Evolutionary conservation across 805 yeast species (phyloP).

Genomic region (Myxozyma sirexii): DNA sequence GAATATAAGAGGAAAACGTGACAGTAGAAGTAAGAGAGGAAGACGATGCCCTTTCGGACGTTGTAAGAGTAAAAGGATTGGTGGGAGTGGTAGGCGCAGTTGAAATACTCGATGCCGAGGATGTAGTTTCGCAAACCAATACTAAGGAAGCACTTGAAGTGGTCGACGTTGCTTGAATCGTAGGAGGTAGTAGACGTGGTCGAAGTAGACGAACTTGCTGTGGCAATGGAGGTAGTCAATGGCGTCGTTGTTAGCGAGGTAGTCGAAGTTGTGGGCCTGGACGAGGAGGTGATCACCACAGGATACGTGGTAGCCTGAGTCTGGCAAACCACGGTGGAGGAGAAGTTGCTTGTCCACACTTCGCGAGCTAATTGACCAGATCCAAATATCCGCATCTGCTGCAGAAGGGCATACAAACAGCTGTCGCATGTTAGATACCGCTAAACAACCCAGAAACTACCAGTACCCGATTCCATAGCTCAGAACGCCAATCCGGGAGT

Average conservation of each 20-base stretch:
- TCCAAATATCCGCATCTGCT: constrained; percentile 5
- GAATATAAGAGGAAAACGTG: not conserved
- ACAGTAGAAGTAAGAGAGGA: not conserved
- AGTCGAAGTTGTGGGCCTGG: not conserved
- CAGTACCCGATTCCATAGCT: constrained; percentile 1
- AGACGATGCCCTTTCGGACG: not conserved
- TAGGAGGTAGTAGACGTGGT: not conserved
- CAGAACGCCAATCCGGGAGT: constrained; percentile 5
- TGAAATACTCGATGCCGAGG: not conserved
- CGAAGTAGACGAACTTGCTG: not conserved
- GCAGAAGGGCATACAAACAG: constrained; percentile 17
- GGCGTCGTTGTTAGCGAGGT: not conserved
- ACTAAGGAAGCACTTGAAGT: not conserved
- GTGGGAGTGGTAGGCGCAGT: too few relatives aligned
- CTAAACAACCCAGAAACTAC: not conserved
- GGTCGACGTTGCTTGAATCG: not conserved
- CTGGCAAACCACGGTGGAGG: not conserved
- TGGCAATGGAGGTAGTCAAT: not conserved
- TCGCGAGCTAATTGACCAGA: constrained; percentile 1
- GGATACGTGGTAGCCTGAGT: not conserved
- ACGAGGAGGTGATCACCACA: not conserved
- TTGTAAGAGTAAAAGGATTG: too few relatives aligned
- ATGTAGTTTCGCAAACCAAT: constrained; percentile 1
- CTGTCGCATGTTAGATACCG: not conserved
- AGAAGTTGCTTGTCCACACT: constrained; percentile 7